phyloP scores from a whole-genome alignment of 768 basidiomycete species.

The Tricholoma furcatifolium region DNA sequence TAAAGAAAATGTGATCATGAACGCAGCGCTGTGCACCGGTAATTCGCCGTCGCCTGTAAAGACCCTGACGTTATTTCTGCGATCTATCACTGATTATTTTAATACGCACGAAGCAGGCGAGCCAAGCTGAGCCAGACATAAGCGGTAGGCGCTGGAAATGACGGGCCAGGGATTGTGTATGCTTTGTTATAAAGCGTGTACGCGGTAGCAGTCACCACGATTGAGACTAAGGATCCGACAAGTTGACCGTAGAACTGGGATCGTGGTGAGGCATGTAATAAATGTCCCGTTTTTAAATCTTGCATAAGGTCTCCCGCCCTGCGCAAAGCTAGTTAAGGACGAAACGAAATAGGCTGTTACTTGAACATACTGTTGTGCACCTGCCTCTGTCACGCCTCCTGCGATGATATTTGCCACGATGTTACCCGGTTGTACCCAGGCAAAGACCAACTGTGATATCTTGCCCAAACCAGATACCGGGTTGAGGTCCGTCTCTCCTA shows the following conservation, averaged over 20 bases:
- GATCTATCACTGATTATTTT: background rate
- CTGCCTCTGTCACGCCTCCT: conserved; percentile 94
- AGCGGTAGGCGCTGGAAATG: conserved; percentile 95
- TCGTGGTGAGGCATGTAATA: conserved; percentile 88
- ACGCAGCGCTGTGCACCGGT: conserved; percentile 68
- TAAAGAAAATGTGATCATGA: conserved; percentile 79
- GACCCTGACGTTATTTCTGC: conserved; percentile 20
- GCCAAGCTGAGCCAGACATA: conserved; percentile 89
- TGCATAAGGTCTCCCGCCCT: conserved; percentile 99
- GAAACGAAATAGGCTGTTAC: background rate
- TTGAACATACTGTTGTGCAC: conserved; percentile 77
- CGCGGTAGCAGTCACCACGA: conserved; percentile 85
- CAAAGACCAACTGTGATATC: conserved; percentile 91
- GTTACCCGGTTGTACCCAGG: conserved; percentile 91
- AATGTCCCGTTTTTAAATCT: conserved; percentile 94
- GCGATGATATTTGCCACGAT: conserved; percentile 98
- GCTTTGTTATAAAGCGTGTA: conserved; percentile 85
- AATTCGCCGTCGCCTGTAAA: conserved; percentile 74
- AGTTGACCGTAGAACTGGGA: conserved; percentile 95
- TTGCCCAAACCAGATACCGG: conserved; percentile 94
- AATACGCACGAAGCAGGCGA: conserved; percentile 64
- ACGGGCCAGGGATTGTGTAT: conserved; percentile 88
- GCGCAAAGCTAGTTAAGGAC: conserved; percentile 4
- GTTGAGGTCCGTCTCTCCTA: conserved; percentile 95
- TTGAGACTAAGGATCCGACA: conserved; percentile 85